phyloP scores from a whole-genome alignment of 23 red algal genomes.

The Gracilaria vermiculophylla region DNA sequence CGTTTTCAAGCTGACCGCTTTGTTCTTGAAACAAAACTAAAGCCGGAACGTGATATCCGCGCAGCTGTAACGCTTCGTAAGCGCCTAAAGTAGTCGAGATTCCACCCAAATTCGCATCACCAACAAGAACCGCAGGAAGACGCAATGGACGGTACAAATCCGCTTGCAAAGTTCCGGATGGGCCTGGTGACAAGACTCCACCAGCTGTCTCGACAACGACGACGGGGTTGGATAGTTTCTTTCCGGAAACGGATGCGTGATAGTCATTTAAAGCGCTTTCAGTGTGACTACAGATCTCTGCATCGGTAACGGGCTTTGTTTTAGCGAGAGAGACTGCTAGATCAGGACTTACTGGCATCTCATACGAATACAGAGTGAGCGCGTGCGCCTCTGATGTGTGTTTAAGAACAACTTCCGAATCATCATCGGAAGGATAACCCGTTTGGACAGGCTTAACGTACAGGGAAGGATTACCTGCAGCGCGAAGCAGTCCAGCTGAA shows the following conservation, averaged over 20 bases:
- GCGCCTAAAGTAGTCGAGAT: conserved; percentile 85
- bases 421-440: conserved; percentile 78
- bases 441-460: conserved; percentile 97
- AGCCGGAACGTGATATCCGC: conserved; percentile 80
- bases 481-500: conserved; percentile 64
- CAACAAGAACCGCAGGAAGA: conserved; percentile 85
- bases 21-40: conserved; percentile 51
- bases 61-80: conserved; percentile 70
- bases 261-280: conserved; percentile 15
- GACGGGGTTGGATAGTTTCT: not conserved
- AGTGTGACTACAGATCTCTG: conserved; percentile 8
- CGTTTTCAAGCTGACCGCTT: conserved; percentile 36
- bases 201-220: conserved; percentile 86
- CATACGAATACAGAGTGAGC: conserved; percentile 48
- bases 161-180: conserved; percentile 80
- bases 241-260: not conserved
- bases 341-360: conserved; percentile 57
- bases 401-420: conserved; percentile 43
- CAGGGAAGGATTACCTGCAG: not conserved
- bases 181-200: conserved; percentile 83
- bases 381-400: not conserved
- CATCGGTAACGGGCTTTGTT: conserved; percentile 7
- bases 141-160: conserved; percentile 81
- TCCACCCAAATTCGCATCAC: conserved; percentile 84
- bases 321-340: conserved; percentile 35